Percentiles rank a stretch among this genome's conserved stretches.
phyloP scores from a whole-genome alignment of 495 filamentous ascomycete genomes.

The Aspergillus ellipticus region DNA sequence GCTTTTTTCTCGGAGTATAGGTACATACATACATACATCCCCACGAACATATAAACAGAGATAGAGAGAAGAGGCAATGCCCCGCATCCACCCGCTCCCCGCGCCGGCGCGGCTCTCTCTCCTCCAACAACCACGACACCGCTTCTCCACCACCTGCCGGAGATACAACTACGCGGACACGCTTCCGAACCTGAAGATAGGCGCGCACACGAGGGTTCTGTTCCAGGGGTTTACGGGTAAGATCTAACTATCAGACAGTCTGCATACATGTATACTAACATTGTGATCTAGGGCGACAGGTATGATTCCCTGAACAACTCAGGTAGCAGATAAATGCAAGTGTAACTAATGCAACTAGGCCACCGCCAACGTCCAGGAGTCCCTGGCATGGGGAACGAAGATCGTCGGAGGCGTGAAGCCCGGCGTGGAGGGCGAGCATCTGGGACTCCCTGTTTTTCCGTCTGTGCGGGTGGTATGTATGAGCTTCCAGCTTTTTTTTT shows the following conservation, averaged over 20 bases:
- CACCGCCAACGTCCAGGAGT: constrained; percentile 79
- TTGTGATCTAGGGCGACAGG: constrained; percentile 33
- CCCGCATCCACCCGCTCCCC: constrained; percentile 14
- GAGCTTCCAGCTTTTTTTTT: background rate
- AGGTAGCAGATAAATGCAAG: background rate
- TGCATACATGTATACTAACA: constrained; percentile 11
- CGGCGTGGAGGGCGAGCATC: constrained; percentile 69
- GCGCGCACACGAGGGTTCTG: constrained; percentile 72
- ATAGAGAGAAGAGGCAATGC: constrained; percentile 3
- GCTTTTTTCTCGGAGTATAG: too few species aligned
- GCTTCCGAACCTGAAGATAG: constrained; percentile 72
- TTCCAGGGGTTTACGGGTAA: constrained; percentile 87
- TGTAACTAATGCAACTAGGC: constrained; percentile 43
- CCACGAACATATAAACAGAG: background rate
- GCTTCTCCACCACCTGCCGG: constrained; percentile 41
- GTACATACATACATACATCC: background rate
- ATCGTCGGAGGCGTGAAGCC: constrained; percentile 87
- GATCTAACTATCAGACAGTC: background rate
- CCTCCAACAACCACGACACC: constrained; percentile 9
- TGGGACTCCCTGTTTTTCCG: constrained; percentile 75
- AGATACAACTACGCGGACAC: constrained; percentile 56
- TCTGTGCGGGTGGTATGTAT: constrained; percentile 58
- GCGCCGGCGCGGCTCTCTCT: constrained; percentile 12
- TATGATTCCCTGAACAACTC: constrained; percentile 1
- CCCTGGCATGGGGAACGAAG: constrained; percentile 79